A percentile compares a stretch with the other conserved stretches of the same genome.
phyloP scores from a whole-genome alignment of 2,329 filamentous ascomycete species.

The Diplocarpon rosae region DNA sequence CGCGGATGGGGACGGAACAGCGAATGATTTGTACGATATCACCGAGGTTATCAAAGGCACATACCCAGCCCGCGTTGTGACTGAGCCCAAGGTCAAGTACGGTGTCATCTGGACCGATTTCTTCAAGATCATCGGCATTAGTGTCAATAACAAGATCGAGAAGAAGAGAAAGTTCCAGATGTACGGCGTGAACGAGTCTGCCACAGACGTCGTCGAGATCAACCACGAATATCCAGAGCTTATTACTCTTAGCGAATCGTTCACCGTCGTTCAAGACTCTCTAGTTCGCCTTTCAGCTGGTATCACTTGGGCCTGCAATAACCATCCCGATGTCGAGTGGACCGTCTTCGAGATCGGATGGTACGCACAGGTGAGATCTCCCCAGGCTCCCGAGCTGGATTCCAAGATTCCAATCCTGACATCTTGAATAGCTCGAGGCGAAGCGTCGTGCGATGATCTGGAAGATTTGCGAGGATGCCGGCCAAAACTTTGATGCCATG shows the following conservation, averaged over 20 bases:
- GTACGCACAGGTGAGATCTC: background rate
- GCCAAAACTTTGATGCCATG: background rate
- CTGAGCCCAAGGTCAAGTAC: background rate
- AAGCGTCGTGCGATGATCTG: background rate
- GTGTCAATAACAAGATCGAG: background rate
- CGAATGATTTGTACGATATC: background rate
- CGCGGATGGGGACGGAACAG: background rate
- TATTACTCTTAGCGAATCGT: no score
- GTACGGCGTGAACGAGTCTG: background rate
- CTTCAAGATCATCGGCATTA: background rate
- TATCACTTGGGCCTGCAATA: background rate
- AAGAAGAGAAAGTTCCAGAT: background rate
- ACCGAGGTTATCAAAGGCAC: background rate
- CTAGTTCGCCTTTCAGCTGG: background rate
- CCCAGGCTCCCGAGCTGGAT: no score
- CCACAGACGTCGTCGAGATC: background rate
- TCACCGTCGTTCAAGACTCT: background rate
- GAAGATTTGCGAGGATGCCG: background rate
- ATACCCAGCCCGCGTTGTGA: background rate
- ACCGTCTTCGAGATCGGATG: background rate
- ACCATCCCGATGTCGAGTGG: background rate
- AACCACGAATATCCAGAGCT: background rate
- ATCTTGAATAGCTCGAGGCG: background rate
- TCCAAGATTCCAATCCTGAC: no score
- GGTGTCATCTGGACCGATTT: constrained; percentile 3